Conservation (phyloP, 139 green algal genomes). For the Spirogloea muscicola region DNA sequence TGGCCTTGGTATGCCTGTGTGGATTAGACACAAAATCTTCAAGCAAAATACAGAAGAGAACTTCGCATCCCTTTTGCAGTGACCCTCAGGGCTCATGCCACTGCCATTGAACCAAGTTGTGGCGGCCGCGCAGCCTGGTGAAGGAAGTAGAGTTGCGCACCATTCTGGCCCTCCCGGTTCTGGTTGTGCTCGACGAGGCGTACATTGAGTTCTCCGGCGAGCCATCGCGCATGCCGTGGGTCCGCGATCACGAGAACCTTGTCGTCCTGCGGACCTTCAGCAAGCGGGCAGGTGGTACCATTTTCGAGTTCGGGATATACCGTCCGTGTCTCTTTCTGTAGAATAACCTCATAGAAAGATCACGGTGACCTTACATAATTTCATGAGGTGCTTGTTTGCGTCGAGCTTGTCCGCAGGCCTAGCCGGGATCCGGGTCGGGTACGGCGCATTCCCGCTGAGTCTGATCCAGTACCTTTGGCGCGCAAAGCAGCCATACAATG, state of each 20-base stretch:
- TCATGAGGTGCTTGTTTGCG: no score
- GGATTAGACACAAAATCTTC: no score
- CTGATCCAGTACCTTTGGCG: slow-evolving; percentile 90
- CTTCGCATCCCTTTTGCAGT: no score
- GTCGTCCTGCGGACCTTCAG: slow-evolving; percentile 96
- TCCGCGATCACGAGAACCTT: slow-evolving; percentile 77
- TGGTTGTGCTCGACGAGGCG: slow-evolving; percentile 98
- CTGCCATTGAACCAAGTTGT: no score
- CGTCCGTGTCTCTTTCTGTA: no score
- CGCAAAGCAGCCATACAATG: slow-evolving; percentile 99
- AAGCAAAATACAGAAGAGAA: no score
- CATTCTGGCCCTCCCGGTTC: slow-evolving; percentile 75
- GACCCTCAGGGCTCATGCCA: no score
- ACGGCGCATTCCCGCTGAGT: slow-evolving; percentile 50
- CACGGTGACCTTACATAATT: no score
- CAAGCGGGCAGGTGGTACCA: slow-evolving; percentile 77
- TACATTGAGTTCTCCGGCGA: slow-evolving; percentile 94
- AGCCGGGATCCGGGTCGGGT: slow-evolving; percentile 65
- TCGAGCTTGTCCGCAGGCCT: slow-evolving; percentile 59
- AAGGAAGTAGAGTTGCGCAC: slow-evolving; percentile 69
- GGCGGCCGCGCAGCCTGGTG: slow-evolving; percentile 62
- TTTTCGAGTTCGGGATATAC: no score
- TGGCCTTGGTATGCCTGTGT: no score
- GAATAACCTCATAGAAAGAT: no score
- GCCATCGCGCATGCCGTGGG: slow-evolving; percentile 67